Conservation (phyloP, 2,329 filamentous ascomycete genomes). For the Hypoxylon sp. region DNA sequence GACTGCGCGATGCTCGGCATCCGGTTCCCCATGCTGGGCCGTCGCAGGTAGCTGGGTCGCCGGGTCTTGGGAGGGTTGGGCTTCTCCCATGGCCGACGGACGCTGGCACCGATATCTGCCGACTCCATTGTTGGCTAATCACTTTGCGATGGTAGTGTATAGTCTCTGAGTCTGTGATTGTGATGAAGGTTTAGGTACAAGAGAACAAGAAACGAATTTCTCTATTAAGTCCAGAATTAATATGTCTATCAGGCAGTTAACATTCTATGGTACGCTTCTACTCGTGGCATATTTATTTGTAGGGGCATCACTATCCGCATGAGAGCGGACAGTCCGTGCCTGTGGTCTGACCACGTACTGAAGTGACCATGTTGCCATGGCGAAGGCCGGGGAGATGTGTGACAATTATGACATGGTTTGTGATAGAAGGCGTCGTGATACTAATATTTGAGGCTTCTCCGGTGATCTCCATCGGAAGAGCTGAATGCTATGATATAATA, state of each 20-base stretch:
- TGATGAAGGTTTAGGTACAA: background rate
- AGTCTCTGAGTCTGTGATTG: background rate
- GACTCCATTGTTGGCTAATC: conserved; percentile 6
- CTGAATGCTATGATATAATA: background rate
- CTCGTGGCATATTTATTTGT: conserved; percentile 5
- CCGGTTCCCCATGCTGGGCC: conserved; percentile 9
- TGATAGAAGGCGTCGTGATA: conserved; percentile 1
- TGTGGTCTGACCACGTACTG: background rate
- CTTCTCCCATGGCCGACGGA: conserved; percentile 18
- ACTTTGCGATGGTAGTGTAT: background rate
- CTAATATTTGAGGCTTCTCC: background rate
- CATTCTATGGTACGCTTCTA: too few relatives aligned
- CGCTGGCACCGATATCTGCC: conserved; percentile 6
- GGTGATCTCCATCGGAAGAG: background rate
- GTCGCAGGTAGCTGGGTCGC: conserved; percentile 6
- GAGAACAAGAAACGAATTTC: background rate
- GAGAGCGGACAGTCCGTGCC: background rate
- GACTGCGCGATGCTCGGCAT: conserved; percentile 17
- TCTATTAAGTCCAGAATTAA: background rate
- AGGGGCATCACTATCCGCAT: background rate
- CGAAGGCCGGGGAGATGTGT: background rate
- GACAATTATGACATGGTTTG: background rate
- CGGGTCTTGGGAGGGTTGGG: conserved; percentile 10
- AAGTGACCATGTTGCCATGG: background rate
- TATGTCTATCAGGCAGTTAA: background rate